A percentile compares a stretch with the other conserved stretches of the same genome.
Evolutionary conservation across 2,329 filamentous ascomycete species (phyloP).

Genomic region (Exophiala oligosperma): DNA sequence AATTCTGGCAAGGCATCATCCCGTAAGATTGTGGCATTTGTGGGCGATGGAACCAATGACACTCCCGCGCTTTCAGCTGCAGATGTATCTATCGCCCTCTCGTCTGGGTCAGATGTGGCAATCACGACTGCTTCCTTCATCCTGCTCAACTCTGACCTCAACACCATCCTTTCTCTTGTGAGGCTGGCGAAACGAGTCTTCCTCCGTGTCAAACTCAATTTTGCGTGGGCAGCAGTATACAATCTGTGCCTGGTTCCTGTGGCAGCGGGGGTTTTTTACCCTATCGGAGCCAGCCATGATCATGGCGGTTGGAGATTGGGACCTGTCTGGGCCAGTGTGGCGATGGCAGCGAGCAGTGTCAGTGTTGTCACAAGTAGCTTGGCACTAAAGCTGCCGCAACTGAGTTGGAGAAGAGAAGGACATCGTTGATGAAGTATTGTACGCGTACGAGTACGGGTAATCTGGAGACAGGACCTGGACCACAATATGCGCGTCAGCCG

Average conservation of each 20-base stretch:
- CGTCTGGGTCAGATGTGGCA: conserved; percentile 78
- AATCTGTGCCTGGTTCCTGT: conserved; percentile 76
- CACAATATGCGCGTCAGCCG: too few species aligned
- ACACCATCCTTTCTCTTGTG: conserved; percentile 70
- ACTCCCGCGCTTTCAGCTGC: conserved; percentile 76
- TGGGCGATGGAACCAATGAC: conserved; percentile 86
- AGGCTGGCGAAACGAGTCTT: conserved; percentile 72
- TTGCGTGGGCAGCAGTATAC: conserved; percentile 81
- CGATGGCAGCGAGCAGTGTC: conserved; percentile 90
- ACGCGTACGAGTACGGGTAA: too few species aligned
- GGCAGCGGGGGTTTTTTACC: conserved; percentile 77
- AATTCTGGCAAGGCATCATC: conserved; percentile 31
- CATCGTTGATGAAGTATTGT: too few species aligned
- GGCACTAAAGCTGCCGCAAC: conserved; percentile 55
- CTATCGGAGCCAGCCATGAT: conserved; percentile 44
- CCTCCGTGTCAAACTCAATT: conserved; percentile 78
- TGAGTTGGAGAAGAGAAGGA: conserved; percentile 5
- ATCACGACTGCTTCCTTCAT: conserved; percentile 81
- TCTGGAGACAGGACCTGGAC: too few species aligned
- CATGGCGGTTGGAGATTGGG: conserved; percentile 44
- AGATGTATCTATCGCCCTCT: conserved; percentile 80
- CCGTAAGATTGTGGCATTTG: conserved; percentile 71
- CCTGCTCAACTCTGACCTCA: conserved; percentile 69
- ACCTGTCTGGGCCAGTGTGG: conserved; percentile 76
- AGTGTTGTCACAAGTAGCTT: conserved; percentile 84